phyloP scores from a whole-genome alignment of 2,329 filamentous ascomycete genomes.

The Pseudogymnoascus sp. region DNA sequence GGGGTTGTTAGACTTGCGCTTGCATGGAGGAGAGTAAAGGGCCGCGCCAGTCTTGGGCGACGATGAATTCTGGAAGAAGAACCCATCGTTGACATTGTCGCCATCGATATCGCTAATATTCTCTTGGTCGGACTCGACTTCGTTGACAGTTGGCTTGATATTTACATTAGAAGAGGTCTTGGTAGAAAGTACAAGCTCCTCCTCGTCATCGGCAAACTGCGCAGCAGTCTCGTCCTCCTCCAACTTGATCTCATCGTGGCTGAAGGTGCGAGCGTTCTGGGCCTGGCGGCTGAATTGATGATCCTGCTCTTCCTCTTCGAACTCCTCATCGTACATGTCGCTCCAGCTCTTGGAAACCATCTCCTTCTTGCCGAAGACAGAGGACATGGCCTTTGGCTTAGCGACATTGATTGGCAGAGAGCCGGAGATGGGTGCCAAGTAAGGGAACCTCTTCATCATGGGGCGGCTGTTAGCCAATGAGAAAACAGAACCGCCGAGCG shows the following conservation, averaged over 20 bases:
- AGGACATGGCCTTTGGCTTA: slow-evolving; percentile 61
- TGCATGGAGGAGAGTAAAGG: slow-evolving; percentile 60
- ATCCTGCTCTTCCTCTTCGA: slow-evolving; percentile 64
- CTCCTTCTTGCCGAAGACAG: slow-evolving; percentile 73
- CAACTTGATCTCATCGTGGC: slow-evolving; percentile 52
- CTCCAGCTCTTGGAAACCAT: slow-evolving; percentile 97
- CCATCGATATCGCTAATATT: slow-evolving; percentile 49
- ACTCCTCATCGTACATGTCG: slow-evolving; percentile 93
- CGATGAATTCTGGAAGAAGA: slow-evolving; percentile 64
- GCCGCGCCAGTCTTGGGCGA: slow-evolving; percentile 34
- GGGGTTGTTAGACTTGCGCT: slow-evolving; percentile 40
- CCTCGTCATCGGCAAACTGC: slow-evolving; percentile 28
- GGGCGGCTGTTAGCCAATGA: slow-evolving; percentile 50
- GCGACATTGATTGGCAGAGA: slow-evolving; percentile 75
- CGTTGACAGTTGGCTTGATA: slow-evolving; percentile 34
- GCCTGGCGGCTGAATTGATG: slow-evolving; percentile 49
- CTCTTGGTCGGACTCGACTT: slow-evolving; percentile 33
- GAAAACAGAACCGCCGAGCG: slow-evolving; percentile 72
- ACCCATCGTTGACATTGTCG: slow-evolving; percentile 60
- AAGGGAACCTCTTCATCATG: slow-evolving; percentile 36
- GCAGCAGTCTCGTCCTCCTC: slow-evolving; percentile 38
- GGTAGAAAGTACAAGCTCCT: slow-evolving; percentile 27
- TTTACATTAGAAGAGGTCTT: slow-evolving; percentile 46
- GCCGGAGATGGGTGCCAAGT: slow-evolving; percentile 51
- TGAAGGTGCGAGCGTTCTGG: slow-evolving; percentile 64